Conservation (phyloP, 1,284 basidiomycete species). For the Cutaneotrichosporon arboriforme region DNA sequence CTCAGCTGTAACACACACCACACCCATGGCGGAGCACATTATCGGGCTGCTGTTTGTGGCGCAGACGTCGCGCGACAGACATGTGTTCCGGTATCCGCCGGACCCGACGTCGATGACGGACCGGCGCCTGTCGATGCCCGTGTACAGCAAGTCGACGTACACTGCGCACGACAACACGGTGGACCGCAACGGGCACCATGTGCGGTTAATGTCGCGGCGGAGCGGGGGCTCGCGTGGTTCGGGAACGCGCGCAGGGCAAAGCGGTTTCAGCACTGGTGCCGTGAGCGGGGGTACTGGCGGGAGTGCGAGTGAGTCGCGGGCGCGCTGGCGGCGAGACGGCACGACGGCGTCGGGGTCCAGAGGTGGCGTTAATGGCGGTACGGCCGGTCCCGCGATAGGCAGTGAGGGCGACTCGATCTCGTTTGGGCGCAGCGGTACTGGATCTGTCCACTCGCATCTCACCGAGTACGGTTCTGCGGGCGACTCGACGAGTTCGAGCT, state of each 20-base stretch:
- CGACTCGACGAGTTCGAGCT: slow-evolving; percentile 6
- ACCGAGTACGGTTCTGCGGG: slow-evolving; percentile 7
- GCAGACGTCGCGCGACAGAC: slow-evolving; percentile 33
- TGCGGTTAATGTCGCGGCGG: slow-evolving; percentile 8
- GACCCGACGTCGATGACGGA: slow-evolving; percentile 38
- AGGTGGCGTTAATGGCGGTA: neutral
- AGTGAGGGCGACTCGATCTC: neutral
- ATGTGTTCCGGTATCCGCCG: slow-evolving; percentile 43
- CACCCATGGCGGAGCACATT: slow-evolving; percentile 41
- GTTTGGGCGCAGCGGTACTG: neutral
- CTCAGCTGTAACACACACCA: neutral
- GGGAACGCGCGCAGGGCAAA: neutral
- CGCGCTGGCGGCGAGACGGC: neutral
- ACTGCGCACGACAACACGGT: slow-evolving; percentile 34
- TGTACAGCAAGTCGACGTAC: slow-evolving; percentile 38
- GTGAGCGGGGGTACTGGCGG: neutral
- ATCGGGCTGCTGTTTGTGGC: slow-evolving; percentile 45
- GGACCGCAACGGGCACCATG: neutral
- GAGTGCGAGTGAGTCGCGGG: too few relatives aligned
- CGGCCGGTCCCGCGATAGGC: neutral
- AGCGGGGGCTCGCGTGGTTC: neutral
- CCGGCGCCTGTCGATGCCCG: slow-evolving; percentile 37
- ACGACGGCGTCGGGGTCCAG: slow-evolving; percentile 4
- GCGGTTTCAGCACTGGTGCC: neutral
- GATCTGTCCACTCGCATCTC: slow-evolving; percentile 7